Base-by-base conservation (phyloP, 805 yeast genomes). In the Saturnispora quitensis region DNA sequence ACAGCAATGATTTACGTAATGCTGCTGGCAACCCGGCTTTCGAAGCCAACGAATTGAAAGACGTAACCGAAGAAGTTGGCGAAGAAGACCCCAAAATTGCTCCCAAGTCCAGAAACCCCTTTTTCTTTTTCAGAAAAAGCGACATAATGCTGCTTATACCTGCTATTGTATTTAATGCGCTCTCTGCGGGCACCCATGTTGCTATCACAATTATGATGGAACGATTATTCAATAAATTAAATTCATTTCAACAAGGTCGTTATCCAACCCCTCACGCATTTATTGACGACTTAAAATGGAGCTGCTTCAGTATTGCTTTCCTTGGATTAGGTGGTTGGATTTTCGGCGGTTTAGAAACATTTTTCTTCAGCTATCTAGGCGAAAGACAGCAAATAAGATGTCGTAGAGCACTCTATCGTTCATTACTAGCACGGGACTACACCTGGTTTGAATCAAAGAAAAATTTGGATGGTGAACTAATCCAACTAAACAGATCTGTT, bases 301-400 rank as follows among this genome's bases (percentile, higher is more conserved):
- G 55, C n/a, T 62, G 69, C 52, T 59, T 71, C 70, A 40, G 68
- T 42, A 60, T 81, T 10, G 58, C 75, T 42, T 66, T 73, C 0
- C 58, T 78, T 3, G 86, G 82, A 33, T 69, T 71, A 1, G 78
- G 74, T 0, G 62, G 74, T 12, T 60, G 75, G 6, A 58, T 76
- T 0, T 53, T 72, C 4, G 65, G 70, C 44, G 82, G 89, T 83
- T 43, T 73, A 0, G 79, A 84, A 3, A 73, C 85, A 7, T 61
- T 74, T 1, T 58, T 72, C 0, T 89, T 95, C 86, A 76, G 82
- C 75, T 58, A 68, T 7, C 69, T 85, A 44, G 96, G 96, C 7
- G 96, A 87, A 64, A 67, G 70, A 12, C 89, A 84, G 56, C 87
- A 81, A 45, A 57, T 69, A 9, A 68, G 83, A 45, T 80, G 84